These are phyloP conservation scores for Nemophila menziesii DNA, from an alignment of 257 asterid species.

Conservation along the genomic window DNA sequence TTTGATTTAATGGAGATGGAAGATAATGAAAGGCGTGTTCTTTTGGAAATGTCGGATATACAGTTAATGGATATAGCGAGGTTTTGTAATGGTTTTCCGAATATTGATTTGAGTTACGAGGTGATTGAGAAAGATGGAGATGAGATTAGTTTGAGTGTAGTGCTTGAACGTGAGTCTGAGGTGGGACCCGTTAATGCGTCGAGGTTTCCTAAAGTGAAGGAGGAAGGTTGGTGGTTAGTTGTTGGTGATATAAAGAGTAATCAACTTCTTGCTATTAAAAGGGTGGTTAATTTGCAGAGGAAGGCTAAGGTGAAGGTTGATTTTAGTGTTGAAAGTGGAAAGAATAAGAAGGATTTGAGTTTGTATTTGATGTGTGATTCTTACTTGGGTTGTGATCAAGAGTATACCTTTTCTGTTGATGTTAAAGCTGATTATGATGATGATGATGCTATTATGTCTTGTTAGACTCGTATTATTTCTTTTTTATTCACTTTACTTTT, in stretches of 20 bases:
- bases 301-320: conserved; percentile 22
- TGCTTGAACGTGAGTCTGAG: conserved; percentile 29
- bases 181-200: conserved; percentile 32
- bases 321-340: conserved; percentile 24
- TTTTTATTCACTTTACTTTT: too few species aligned
- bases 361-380: too few species aligned
- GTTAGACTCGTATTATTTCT: too few species aligned
- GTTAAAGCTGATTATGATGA: conserved; percentile 12
- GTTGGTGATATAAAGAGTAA: conserved; percentile 26
- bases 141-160: conserved; percentile 18
- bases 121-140: too few species aligned
- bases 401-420: conserved; percentile 19
- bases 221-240: conserved; percentile 43
- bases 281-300: conserved; percentile 29
- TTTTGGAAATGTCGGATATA: conserved; percentile 26
- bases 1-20: conserved; percentile 34
- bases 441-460: conserved; percentile 9
- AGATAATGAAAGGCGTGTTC: conserved; percentile 28
- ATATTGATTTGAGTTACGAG: conserved; percentile 26
- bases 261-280: conserved; percentile 29
- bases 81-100: conserved; percentile 30
- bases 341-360: too few species aligned
- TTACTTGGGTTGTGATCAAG: too few species aligned
- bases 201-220: conserved; percentile 27
- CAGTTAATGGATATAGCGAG: conserved; percentile 30